Evolutionary conservation across 176 grass and related monocot species (phyloP).

Genomic region (Aegilops tauschii): DNA sequence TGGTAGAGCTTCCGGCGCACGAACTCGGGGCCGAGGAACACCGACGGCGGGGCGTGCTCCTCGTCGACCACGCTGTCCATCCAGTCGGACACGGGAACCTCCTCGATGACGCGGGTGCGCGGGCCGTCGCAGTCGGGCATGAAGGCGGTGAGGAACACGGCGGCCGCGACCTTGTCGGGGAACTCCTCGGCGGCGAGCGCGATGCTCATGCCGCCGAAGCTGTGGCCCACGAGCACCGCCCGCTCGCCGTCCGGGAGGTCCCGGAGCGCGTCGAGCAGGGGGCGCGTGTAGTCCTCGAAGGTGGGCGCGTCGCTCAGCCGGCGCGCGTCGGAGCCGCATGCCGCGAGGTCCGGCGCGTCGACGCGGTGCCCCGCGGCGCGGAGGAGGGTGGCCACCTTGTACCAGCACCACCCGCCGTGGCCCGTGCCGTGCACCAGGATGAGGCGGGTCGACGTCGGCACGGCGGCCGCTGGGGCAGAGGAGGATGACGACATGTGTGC

Average conservation of each 20-base stretch:
- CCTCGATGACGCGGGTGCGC: conserved; percentile 5
- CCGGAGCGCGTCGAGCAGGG: conserved; percentile 43
- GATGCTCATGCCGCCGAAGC: conserved; percentile 45
- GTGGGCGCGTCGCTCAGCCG: conserved; percentile 32
- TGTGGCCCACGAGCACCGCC: conserved; percentile 56
- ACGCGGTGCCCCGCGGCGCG: conserved; percentile 40
- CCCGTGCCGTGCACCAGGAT: conserved; percentile 59
- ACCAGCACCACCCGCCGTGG: conserved; percentile 64
- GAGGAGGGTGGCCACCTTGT: conserved; percentile 43
- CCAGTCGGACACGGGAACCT: conserved; percentile 17
- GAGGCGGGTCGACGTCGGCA: conserved; percentile 26
- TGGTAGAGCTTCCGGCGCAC: conserved; percentile 40
- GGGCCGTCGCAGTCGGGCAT: conserved; percentile 31
- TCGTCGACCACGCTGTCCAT: conserved; percentile 36
- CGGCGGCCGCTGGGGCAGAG: background rate
- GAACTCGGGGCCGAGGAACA: conserved; percentile 53
- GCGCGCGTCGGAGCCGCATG: conserved; percentile 43
- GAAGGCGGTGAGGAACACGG: conserved; percentile 63
- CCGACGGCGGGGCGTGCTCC: background rate
- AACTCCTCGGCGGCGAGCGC: conserved; percentile 50
- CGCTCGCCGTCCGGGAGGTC: conserved; percentile 36
- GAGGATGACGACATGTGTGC: background rate
- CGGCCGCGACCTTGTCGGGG: conserved; percentile 56
- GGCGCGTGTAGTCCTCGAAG: conserved; percentile 55
- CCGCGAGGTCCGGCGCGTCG: conserved; percentile 41